phyloP scores from a whole-genome alignment of 257 asterid species.

The Lantana camara region DNA sequence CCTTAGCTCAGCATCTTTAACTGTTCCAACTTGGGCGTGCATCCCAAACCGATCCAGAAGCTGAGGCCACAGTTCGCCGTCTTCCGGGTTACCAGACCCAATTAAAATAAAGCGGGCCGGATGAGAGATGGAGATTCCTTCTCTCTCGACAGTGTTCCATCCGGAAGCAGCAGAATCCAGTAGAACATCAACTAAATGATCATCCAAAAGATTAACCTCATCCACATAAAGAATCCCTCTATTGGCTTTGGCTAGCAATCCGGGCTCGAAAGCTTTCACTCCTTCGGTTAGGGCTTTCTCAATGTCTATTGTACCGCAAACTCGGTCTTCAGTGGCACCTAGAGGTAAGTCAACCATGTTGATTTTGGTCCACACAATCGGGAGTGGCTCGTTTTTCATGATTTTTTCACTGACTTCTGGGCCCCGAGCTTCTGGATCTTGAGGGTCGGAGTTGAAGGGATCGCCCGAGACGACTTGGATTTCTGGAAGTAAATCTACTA shows the following conservation, averaged over 20 bases:
- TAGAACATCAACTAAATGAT: constrained; percentile 88
- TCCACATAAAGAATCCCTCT: constrained; percentile 90
- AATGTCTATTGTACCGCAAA: constrained; percentile 91
- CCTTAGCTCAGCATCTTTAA: constrained; percentile 89
- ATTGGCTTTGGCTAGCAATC: constrained; percentile 91
- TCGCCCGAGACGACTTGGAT: constrained; percentile 79
- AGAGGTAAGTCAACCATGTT: constrained; percentile 94
- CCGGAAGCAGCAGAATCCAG: constrained; percentile 94
- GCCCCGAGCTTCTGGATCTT: constrained; percentile 82
- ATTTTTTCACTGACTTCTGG: constrained; percentile 72
- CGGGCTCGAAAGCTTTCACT: constrained; percentile 94
- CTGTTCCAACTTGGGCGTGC: constrained; percentile 96
- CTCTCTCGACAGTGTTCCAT: constrained; percentile 95
- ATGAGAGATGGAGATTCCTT: constrained; percentile 91
- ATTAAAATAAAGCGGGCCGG: constrained; percentile 92
- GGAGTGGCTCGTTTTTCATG: constrained; percentile 52
- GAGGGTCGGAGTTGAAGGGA: constrained; percentile 93
- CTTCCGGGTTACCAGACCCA: constrained; percentile 94
- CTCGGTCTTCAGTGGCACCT: constrained; percentile 98
- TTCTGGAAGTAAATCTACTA: constrained; percentile 86
- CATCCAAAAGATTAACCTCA: constrained; percentile 92
- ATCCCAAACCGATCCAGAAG: constrained; percentile 96
- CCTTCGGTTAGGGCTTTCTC: constrained; percentile 97
- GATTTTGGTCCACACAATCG: constrained; percentile 58
- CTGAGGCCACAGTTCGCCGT: constrained; percentile 95